Evolutionary conservation across 176 grass and related monocot species (phyloP).

Genomic region (Bonia amplexicaulis): DNA sequence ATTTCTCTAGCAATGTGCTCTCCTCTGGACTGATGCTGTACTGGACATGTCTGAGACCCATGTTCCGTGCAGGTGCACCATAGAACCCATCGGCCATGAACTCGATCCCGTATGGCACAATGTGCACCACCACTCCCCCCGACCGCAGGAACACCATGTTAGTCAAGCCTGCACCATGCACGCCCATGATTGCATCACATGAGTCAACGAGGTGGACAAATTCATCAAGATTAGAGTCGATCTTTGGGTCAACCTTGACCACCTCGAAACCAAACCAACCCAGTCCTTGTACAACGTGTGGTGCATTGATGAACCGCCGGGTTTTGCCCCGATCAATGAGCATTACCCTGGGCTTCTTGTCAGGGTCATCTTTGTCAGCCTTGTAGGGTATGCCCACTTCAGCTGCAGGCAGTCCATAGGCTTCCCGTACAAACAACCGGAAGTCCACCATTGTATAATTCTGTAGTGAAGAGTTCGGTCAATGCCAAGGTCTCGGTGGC

Average conservation of each 20-base stretch:
- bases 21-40: slow-evolving; percentile 54
- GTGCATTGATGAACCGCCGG: slow-evolving; percentile 41
- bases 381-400: slow-evolving; percentile 37
- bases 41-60: slow-evolving; percentile 54
- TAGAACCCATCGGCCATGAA: slow-evolving; percentile 44
- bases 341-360: slow-evolving; percentile 67
- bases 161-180: slow-evolving; percentile 61
- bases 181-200: slow-evolving; percentile 65
- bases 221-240: slow-evolving; percentile 28
- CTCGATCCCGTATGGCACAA: slow-evolving; percentile 66
- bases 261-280: slow-evolving; percentile 66
- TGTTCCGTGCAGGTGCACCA: slow-evolving; percentile 36
- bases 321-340: slow-evolving; percentile 52
- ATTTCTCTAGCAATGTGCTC: slow-evolving; percentile 66
- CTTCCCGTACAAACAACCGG: slow-evolving; percentile 50
- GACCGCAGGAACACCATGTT: slow-evolving; percentile 71
- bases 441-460: slow-evolving; percentile 71
- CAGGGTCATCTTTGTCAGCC: slow-evolving; percentile 30
- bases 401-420: slow-evolving; percentile 31
- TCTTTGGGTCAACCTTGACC: slow-evolving; percentile 34
- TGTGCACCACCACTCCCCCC: slow-evolving; percentile 48
- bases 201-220: slow-evolving; percentile 43
- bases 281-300: slow-evolving; percentile 31
- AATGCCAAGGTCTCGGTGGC: slow-evolving; percentile 58
- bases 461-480: slow-evolving; percentile 24